Conservation (phyloP, 306 rosid genomes). For the Senna tora region DNA sequence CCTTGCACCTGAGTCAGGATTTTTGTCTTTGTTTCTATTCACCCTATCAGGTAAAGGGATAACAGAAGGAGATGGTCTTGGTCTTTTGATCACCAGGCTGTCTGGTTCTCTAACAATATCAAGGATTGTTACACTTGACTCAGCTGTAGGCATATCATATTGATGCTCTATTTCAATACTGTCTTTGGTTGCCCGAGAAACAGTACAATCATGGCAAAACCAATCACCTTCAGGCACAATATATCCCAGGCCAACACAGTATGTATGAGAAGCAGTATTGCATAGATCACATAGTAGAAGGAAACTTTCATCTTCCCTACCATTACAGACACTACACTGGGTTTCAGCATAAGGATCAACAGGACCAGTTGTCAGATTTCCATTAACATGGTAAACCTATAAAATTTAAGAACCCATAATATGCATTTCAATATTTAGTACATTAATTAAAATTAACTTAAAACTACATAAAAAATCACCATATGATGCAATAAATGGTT, state of each 20-base stretch:
- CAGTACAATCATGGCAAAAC: conserved; percentile 72
- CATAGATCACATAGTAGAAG: conserved; percentile 76
- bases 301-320: conserved; percentile 55
- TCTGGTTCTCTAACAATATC: conserved; percentile 46
- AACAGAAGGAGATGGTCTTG: conserved; percentile 36
- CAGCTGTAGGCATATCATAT: conserved; percentile 24
- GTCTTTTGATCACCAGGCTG: conserved; percentile 28
- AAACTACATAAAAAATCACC: background rate
- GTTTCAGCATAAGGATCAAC: conserved; percentile 51
- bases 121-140: conserved; percentile 20
- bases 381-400: conserved; percentile 54
- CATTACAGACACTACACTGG: conserved; percentile 55
- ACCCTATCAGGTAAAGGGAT: conserved; percentile 37
- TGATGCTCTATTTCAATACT: conserved; percentile 37
- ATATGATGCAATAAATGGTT: background rate
- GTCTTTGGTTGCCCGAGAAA: conserved; percentile 41
- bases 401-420: conserved; percentile 1
- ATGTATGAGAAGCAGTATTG: conserved; percentile 74
- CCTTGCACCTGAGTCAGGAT: conserved; percentile 31
- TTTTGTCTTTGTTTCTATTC: conserved; percentile 31
- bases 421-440: background rate
- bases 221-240: conserved; percentile 87
- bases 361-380: conserved; percentile 45
- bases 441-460: background rate
- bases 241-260: conserved; percentile 75